Evolutionary conservation across 495 filamentous ascomycete species (phyloP).

Genomic region (Penicillium riverlandense): DNA sequence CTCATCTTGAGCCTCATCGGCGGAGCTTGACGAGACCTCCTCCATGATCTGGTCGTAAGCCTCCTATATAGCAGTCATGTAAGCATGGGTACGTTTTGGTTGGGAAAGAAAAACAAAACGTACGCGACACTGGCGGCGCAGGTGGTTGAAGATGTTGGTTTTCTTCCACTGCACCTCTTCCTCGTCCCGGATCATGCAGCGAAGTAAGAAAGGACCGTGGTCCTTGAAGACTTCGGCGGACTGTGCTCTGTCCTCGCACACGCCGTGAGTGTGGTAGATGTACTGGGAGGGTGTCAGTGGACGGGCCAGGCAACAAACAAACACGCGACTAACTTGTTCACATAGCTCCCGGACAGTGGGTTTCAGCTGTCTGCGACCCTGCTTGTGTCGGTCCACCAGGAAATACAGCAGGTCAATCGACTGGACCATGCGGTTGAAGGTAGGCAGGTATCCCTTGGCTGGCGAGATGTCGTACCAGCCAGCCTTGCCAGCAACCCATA

Average conservation of each 20-base stretch:
- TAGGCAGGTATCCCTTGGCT: constrained; percentile 48
- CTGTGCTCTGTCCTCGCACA: constrained; percentile 38
- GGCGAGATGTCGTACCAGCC: constrained; percentile 74
- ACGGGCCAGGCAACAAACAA: background rate
- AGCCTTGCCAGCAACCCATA: constrained; percentile 72
- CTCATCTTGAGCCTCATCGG: constrained; percentile 15
- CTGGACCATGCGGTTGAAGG: constrained; percentile 61
- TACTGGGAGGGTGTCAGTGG: constrained; percentile 23
- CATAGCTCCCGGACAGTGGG: constrained; percentile 34
- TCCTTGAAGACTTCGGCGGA: constrained; percentile 45
- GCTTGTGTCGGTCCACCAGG: constrained; percentile 44
- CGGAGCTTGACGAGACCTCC: constrained; percentile 17
- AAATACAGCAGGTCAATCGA: constrained; percentile 66
- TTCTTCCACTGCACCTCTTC: constrained; percentile 49
- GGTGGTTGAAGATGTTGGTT: constrained; percentile 46
- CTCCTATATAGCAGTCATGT: constrained; percentile 23
- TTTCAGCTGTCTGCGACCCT: constrained; percentile 29
- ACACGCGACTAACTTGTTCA: constrained; percentile 30
- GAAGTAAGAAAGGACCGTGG: constrained; percentile 48
- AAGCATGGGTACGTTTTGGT: background rate
- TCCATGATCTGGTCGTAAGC: constrained; percentile 30
- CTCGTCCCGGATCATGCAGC: constrained; percentile 50
- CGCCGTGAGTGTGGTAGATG: constrained; percentile 34
- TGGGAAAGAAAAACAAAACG: too few species aligned
- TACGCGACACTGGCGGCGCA: constrained; percentile 44